Percentiles rank a stretch among this genome's conserved stretches.
Evolutionary conservation across 2,329 filamentous ascomycete genomes (phyloP).

Genomic region (Fusarium fracticaudum): DNA sequence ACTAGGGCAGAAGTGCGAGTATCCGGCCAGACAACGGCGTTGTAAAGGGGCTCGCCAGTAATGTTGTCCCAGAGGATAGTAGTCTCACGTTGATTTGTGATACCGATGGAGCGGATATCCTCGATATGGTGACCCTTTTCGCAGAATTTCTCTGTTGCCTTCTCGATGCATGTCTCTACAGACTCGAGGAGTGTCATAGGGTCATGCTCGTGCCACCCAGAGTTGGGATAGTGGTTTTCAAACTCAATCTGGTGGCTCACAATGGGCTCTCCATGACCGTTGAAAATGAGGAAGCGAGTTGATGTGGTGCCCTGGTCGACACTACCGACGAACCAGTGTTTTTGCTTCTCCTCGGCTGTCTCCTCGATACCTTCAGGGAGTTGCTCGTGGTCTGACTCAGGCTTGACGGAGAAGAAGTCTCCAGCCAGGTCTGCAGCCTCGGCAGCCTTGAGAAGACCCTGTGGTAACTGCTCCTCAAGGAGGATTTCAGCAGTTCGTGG

Average conservation of each 20-base stretch:
- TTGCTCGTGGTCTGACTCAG: slow-evolving; percentile 36
- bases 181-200: slow-evolving; percentile 79
- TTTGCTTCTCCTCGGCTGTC: slow-evolving; percentile 45
- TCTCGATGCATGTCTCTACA: slow-evolving; percentile 82
- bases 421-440: slow-evolving; percentile 29
- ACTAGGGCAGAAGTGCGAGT: slow-evolving; percentile 79
- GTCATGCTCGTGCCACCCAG: slow-evolving; percentile 93
- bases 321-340: slow-evolving; percentile 78
- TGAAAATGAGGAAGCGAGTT: slow-evolving; percentile 90
- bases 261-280: slow-evolving; percentile 78
- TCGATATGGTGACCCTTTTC: slow-evolving; percentile 72
- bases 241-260: slow-evolving; percentile 90
- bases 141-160: slow-evolving; percentile 76
- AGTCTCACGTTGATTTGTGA: slow-evolving; percentile 92
- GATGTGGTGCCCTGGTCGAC: slow-evolving; percentile 94
- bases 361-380: slow-evolving; percentile 46
- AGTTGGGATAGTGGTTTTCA: slow-evolving; percentile 82
- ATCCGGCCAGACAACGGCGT: slow-evolving; percentile 91
- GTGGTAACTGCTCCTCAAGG: slow-evolving; percentile 40
- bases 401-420: slow-evolving; percentile 43
- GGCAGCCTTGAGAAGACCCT: slow-evolving; percentile 41
- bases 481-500: slow-evolving; percentile 38
- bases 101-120: slow-evolving; percentile 80
- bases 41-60: slow-evolving; percentile 82
- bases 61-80: slow-evolving; percentile 84